Conservation (phyloP, 768 basidiomycete genomes). For the Solioccasus polychromus region DNA sequence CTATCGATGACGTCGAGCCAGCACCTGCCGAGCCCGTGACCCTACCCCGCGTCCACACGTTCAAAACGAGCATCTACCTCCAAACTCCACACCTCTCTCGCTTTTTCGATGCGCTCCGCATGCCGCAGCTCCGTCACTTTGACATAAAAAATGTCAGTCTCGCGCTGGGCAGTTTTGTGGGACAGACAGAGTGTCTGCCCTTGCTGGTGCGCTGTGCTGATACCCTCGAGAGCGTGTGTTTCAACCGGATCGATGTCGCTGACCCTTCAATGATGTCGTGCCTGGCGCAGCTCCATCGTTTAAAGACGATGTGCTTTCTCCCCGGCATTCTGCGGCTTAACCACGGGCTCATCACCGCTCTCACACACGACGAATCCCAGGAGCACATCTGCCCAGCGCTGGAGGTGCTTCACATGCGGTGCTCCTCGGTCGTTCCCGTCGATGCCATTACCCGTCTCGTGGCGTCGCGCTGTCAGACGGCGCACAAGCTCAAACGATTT, state of each 20-base stretch:
- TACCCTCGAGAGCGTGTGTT: slow-evolving; percentile 27
- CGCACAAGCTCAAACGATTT: slow-evolving; percentile 16
- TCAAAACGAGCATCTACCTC: slow-evolving; percentile 24
- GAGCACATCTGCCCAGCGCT: slow-evolving; percentile 22
- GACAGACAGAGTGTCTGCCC: slow-evolving; percentile 28
- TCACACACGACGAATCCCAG: slow-evolving; percentile 5
- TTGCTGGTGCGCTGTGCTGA: slow-evolving; percentile 24
- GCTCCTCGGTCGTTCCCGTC: slow-evolving; percentile 22
- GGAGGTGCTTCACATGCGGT: slow-evolving; percentile 22
- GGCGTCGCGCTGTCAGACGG: slow-evolving; percentile 19
- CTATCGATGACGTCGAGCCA: slow-evolving; percentile 15
- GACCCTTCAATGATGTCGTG: slow-evolving; percentile 21
- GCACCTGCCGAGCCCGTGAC: slow-evolving; percentile 18
- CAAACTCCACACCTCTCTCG: slow-evolving; percentile 24
- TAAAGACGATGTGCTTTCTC: slow-evolving; percentile 20
- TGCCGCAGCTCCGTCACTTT: slow-evolving; percentile 25
- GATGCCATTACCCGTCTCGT: slow-evolving; percentile 24
- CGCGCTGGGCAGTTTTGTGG: slow-evolving; percentile 22
- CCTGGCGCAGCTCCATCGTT: slow-evolving; percentile 15
- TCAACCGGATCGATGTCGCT: slow-evolving; percentile 22
- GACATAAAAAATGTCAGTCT: slow-evolving; percentile 30
- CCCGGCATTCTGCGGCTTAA: slow-evolving; percentile 32
- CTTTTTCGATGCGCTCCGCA: slow-evolving; percentile 27
- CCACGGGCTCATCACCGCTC: slow-evolving; percentile 27
- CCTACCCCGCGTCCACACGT: slow-evolving; percentile 27